A percentile compares a stretch with the other conserved stretches of the same genome.
Evolutionary conservation across 805 yeast species (phyloP).

Genomic region (Barnettozyma populi): DNA sequence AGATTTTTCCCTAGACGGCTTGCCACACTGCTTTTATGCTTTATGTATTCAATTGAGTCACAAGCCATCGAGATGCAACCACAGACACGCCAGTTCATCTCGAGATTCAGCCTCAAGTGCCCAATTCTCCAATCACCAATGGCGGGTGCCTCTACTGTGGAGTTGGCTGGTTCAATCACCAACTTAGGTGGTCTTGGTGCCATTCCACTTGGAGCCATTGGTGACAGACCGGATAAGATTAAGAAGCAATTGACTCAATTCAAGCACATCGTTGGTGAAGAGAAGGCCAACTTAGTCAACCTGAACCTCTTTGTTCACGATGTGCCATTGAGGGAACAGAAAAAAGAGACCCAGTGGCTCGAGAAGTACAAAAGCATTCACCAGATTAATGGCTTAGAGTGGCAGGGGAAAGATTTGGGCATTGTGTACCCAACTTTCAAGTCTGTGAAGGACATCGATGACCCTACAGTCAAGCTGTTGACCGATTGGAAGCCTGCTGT

Average conservation of each 20-base stretch:
- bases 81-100: constrained; percentile 13
- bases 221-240: constrained; percentile 12
- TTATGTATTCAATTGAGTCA: too few relatives aligned
- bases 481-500: constrained; percentile 34
- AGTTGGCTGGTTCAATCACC: constrained; percentile 38
- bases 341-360: constrained; percentile 21
- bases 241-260: constrained; percentile 12
- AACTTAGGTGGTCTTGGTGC: constrained; percentile 48
- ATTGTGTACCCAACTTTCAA: constrained; percentile 15
- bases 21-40: too few relatives aligned
- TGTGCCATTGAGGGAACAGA: constrained; percentile 13
- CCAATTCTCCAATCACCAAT: constrained; percentile 55
- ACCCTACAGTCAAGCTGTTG: constrained; percentile 15
- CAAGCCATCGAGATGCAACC: constrained; percentile 12
- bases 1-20: too few relatives aligned
- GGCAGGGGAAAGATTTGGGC: background rate
- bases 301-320: constrained; percentile 45
- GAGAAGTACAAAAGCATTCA: constrained; percentile 13
- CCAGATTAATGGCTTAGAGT: constrained; percentile 1
- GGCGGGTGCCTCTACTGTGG: constrained; percentile 49
- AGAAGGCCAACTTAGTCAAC: constrained; percentile 27
- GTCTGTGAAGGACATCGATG: constrained; percentile 5
- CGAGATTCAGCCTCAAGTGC: constrained; percentile 27
- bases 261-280: constrained; percentile 7
- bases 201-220: constrained; percentile 25